Conservation (phyloP, 257 asterid genomes). For the Solanum ossicruentum region DNA sequence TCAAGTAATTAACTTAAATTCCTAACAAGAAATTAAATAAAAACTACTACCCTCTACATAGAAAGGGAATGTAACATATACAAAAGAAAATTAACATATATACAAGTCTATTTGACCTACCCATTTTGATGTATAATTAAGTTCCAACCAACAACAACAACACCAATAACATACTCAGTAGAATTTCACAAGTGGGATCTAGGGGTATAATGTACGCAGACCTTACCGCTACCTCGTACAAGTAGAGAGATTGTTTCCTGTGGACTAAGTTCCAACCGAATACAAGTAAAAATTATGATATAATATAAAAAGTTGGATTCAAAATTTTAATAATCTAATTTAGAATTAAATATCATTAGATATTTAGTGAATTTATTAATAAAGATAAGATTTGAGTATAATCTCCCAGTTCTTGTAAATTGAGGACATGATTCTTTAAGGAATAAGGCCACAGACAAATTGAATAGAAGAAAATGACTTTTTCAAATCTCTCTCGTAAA, state of each 20-base stretch:
- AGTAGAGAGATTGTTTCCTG: no score
- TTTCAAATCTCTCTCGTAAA: not conserved
- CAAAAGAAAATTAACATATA: not conserved
- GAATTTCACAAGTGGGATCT: no score
- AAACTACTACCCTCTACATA: not conserved
- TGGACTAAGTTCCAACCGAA: no score
- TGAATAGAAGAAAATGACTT: no score
- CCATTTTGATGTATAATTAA: not conserved
- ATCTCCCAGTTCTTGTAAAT: not conserved
- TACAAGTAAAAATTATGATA: not conserved
- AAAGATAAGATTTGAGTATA: not conserved
- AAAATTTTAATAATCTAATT: not conserved
- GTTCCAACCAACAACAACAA: no score
- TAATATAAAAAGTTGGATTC: accelerated
- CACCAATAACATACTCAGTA: no score
- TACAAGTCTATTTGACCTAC: not conserved
- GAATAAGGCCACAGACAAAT: no score
- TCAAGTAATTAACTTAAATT: not conserved
- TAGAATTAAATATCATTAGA: no score
- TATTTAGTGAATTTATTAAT: not conserved
- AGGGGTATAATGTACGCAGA: no score
- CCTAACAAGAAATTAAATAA: not conserved
- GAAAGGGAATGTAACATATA: not conserved
- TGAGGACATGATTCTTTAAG: not conserved
- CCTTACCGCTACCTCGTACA: no score